Base-by-base conservation (phyloP, 768 basidiomycete genomes). In the Gymnopilus dilepis region DNA sequence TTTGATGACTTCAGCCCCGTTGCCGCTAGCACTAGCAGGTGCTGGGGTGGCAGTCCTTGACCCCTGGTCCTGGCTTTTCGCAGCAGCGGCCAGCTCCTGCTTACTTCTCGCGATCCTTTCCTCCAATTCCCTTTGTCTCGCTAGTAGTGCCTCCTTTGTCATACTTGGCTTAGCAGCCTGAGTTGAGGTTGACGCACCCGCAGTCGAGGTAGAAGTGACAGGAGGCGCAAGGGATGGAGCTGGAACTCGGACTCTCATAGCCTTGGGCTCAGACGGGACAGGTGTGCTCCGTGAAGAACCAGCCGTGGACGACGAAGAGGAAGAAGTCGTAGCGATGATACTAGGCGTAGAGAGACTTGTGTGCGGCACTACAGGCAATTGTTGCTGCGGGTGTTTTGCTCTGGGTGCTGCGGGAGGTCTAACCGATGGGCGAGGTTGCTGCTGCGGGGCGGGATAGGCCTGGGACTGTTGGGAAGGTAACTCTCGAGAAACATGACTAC, bases 51-150 rank as follows among this genome's bases (percentile, higher is more conserved):
- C 74, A n/a, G 24, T 4, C 51, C 19, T 21, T 6, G 33, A 5
- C 21, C 78, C 67, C 65, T 80, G 79, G 59, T 69, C 40, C 65
- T 76, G 78, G 47, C 72, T 75, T 9, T 34, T 59, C 2, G 56
- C 24, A 19, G 59, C 17, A 28, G 62, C 43, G 9, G 59, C 74
- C 26, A 79, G 69, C 67, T 81, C 80, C 61, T 70, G 31, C 65
- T 76, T 78, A 45, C 73, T 75, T 59, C 69, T 68, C 3, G 77
- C 70, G 41, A 82, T 80, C 58, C 73, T 71, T 58, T 80, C 78
- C 64, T 83, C 80, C 28, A 82, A 67, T 34, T 82, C 81, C 70
- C 76, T 81, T 55, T 80, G 78, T 60, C 77, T 71, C 7, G 77
- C 79, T 28, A 78, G 40, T 15, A 81, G 71, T 17, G 76, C 73